A percentile compares a stretch with the other conserved stretches of the same genome.
Evolutionary conservation across 768 basidiomycete species (phyloP).

Genomic region (Daedaleopsis sinensis): DNA sequence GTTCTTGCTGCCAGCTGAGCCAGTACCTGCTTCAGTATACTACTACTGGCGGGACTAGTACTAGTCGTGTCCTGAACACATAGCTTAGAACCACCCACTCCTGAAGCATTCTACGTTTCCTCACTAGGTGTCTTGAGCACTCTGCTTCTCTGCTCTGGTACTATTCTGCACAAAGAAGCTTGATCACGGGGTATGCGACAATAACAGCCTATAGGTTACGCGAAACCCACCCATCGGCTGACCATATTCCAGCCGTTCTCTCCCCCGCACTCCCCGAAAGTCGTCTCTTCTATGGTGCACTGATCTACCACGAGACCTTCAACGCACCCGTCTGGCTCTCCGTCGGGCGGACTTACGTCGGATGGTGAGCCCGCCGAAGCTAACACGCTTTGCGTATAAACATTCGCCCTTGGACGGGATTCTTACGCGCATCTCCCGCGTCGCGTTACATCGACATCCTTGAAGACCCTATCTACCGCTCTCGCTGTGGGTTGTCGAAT

Average conservation of each 20-base stretch:
- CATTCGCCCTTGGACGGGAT: neutral
- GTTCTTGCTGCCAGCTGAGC: no score
- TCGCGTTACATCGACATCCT: neutral
- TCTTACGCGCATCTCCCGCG: conserved; percentile 7
- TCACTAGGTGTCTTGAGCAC: neutral
- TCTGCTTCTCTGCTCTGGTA: neutral
- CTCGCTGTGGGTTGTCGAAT: neutral
- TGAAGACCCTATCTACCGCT: neutral
- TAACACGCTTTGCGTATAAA: neutral
- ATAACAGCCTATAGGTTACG: neutral
- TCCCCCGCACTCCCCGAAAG: neutral
- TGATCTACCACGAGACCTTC: neutral
- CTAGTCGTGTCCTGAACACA: no score
- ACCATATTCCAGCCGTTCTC: neutral
- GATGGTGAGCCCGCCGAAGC: neutral
- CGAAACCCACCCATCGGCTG: neutral
- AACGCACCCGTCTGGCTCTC: neutral
- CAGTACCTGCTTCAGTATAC: no score
- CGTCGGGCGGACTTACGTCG: conserved; percentile 1
- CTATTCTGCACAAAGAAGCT: neutral
- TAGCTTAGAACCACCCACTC: no score
- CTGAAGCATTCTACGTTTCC: no score
- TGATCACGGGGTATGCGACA: neutral
- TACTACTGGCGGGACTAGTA: no score
- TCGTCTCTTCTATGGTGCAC: neutral